These are phyloP conservation scores for Aspergillus sp. DNA, from an alignment of 2,329 filamentous ascomycete species.

Conservation along the genomic window DNA sequence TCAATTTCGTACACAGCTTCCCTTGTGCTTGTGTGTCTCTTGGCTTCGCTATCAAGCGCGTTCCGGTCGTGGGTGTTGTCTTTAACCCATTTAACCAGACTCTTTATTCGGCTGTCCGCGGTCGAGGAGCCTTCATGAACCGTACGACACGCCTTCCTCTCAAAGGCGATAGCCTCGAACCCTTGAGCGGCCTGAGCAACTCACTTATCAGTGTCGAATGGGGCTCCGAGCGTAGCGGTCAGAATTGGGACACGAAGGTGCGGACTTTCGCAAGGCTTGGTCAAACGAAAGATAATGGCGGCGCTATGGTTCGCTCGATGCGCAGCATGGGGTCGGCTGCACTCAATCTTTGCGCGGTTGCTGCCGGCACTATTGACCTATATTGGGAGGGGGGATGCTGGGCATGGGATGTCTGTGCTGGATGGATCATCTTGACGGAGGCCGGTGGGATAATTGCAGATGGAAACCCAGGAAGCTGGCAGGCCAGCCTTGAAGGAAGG, in stretches of 20 bases:
- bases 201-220: slow-evolving; percentile 55
- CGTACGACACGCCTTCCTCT: slow-evolving; percentile 39
- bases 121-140: slow-evolving; percentile 48
- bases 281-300: slow-evolving; percentile 46
- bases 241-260: slow-evolving; percentile 52
- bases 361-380: slow-evolving; percentile 51
- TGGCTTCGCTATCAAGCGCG: slow-evolving; percentile 46
- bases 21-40: slow-evolving; percentile 55
- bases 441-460: slow-evolving; percentile 55
- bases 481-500: slow-evolving; percentile 50
- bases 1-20: slow-evolving; percentile 58
- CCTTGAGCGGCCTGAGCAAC: slow-evolving; percentile 43
- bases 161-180: slow-evolving; percentile 33
- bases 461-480: slow-evolving; percentile 52
- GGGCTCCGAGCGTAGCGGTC: slow-evolving; percentile 52
- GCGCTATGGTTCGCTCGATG: slow-evolving; percentile 57
- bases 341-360: slow-evolving; percentile 55
- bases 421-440: slow-evolving; percentile 55
- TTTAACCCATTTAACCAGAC: slow-evolving; percentile 54
- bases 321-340: slow-evolving; percentile 54
- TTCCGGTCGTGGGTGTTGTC: slow-evolving; percentile 52
- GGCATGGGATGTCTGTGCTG: slow-evolving; percentile 61
- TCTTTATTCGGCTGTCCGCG: slow-evolving; percentile 51
- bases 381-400: slow-evolving; percentile 62
- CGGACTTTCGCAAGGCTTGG: slow-evolving; percentile 47